Evolutionary conservation across 305 asterid species (phyloP).

Genomic region (Fraxinus latifolia): DNA sequence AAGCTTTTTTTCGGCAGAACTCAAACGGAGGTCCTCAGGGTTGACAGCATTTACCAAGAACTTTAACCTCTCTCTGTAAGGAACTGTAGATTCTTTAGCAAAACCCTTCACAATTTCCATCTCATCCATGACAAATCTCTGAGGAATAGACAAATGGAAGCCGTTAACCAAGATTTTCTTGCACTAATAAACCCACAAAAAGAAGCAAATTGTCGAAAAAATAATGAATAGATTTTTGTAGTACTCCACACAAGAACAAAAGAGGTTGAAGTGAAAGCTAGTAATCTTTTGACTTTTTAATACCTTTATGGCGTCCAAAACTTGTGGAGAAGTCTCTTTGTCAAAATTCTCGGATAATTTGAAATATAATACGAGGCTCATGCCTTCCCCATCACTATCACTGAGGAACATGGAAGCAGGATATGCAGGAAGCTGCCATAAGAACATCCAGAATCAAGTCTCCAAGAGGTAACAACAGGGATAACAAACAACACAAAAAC

Average conservation of each 20-base stretch:
- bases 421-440: slow-evolving; percentile 69
- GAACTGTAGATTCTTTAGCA: slow-evolving; percentile 53
- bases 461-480: neutral
- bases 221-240: neutral
- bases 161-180: neutral
- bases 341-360: slow-evolving; percentile 59
- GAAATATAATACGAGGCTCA: slow-evolving; percentile 79
- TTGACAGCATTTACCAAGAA: slow-evolving; percentile 70
- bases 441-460: neutral
- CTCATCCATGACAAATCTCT: slow-evolving; percentile 66
- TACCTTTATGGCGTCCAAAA: slow-evolving; percentile 71
- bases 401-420: slow-evolving; percentile 78
- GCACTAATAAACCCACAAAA: neutral
- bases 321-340: slow-evolving; percentile 43
- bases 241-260: neutral
- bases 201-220: neutral
- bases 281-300: neutral
- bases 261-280: neutral
- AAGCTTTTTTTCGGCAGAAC: slow-evolving; percentile 82
- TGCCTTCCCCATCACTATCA: slow-evolving; percentile 78
- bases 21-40: slow-evolving; percentile 74
- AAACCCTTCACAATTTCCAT: slow-evolving; percentile 64
- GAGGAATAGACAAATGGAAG: slow-evolving; percentile 13
- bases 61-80: slow-evolving; percentile 79
- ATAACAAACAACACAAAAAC: neutral